Conservation (phyloP, 1,139 yeast species). For the Sugiyamaella novakii region DNA sequence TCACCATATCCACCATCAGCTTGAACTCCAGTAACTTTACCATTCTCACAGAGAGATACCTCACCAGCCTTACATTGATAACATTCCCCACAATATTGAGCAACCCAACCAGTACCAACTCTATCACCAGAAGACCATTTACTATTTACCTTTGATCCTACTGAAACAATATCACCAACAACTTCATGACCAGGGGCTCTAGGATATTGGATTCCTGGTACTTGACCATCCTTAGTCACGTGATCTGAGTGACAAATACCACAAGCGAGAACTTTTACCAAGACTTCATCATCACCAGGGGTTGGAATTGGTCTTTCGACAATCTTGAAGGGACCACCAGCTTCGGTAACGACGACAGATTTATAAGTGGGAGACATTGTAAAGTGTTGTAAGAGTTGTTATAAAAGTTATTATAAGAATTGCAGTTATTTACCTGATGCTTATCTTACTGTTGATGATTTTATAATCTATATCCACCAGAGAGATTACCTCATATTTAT, state of each 20-base stretch:
- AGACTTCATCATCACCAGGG: slow-evolving; percentile 60
- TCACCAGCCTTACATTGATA: slow-evolving; percentile 47
- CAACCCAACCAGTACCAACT: slow-evolving; percentile 64
- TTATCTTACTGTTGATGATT: no score
- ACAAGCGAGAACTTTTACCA: slow-evolving; percentile 56
- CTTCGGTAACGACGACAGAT: slow-evolving; percentile 7
- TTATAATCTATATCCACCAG: no score
- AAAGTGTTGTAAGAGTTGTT: not conserved
- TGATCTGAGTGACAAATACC: slow-evolving; percentile 67
- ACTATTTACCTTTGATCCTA: slow-evolving; percentile 12
- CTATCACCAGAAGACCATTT: slow-evolving; percentile 49
- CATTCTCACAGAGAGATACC: slow-evolving; percentile 48
- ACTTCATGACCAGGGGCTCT: slow-evolving; percentile 56
- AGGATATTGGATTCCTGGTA: slow-evolving; percentile 44
- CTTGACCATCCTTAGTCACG: slow-evolving; percentile 49
- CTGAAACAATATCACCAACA: slow-evolving; percentile 43
- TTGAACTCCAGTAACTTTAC: slow-evolving; percentile 31
- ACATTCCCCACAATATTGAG: slow-evolving; percentile 54
- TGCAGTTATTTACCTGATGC: no score
- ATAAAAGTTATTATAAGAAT: no score
- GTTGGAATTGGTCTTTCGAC: slow-evolving; percentile 52
- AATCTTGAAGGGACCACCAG: slow-evolving; percentile 11
- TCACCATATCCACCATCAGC: slow-evolving; percentile 66
- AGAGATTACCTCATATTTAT: no score
- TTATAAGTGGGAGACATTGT: slow-evolving; percentile 7